Base-by-base conservation (phyloP, 768 basidiomycete species). In the Dictyophora rubrovolvata region DNA sequence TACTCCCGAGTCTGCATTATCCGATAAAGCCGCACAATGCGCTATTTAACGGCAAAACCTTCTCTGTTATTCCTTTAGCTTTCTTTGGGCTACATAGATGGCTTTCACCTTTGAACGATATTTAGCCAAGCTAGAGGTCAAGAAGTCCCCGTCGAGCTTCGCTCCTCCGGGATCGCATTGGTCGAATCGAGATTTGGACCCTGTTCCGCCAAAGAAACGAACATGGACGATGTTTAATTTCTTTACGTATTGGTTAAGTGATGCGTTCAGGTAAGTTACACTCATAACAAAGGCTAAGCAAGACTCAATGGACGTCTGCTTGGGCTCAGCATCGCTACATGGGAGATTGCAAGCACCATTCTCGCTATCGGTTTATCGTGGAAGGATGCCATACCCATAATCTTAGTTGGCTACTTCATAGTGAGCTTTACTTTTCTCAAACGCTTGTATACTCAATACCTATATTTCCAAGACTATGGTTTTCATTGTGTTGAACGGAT, bases 401-500 rank as follows among this genome's bases (percentile, higher is more conserved):
- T 22, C 18, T 47, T 53, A n/a, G 20, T 35, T 48, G 36, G 36
- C 18, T 59, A 59, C 36, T 11, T 42, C 9, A 59, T 59, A 34
- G 57, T 59, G 42, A 28, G 51, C 5, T 28, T 28, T 28, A 28
- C 4, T 20, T 22, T 49, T 36, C 4, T 56, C 12, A 48, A 1
- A 23, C 50, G 10, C 47, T 67, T 73, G 86, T 8, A 72, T 79
- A 5, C 85, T 82, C 14, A 89, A 90, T 61, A 83, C 86, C 8
- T 72, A 87, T 17, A 88, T 84, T 18, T 84, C 89, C 65, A 79
- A 62, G 63, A 88, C 91, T 60, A 81, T 85, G 1, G 70, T 81
- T 58, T 81, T 84, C 18, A 82, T 92, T 75, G 81, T 89, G 1
- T 72, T 87, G 52, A 93, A 90, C 65, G 90, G 90, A 53, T 83